Base-by-base conservation (phyloP, 768 basidiomycete genomes). In the Lyophyllum atratum region DNA sequence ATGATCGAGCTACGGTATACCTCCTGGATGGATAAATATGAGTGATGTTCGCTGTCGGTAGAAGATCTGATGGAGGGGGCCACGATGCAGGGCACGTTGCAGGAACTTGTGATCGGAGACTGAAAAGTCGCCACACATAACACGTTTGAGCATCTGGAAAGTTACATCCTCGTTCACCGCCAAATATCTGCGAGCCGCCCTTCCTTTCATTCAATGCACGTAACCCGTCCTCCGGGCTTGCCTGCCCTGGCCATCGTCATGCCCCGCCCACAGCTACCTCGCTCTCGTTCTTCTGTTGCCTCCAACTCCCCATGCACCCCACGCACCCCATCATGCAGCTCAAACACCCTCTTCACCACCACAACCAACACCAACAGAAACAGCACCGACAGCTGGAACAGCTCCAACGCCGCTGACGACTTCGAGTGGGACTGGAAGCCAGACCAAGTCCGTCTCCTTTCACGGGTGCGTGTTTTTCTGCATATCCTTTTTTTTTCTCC, bases 301-400 rank as follows among this genome's bases (percentile, higher is more conserved):
- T 83, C 85, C 77, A 58, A 66, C 74, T 75, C 81, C 0, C 85
- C 85, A 0, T 84, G 78, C 52, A 89, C 91, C 0, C 91, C 87
- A 0, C 75, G 76, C 43, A 80, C 79, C 52, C 80, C 85, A 4
- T 84, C 86, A 28, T 67, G 68, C 60, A 78, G 80, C 50, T 78
- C 83, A 2, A 77, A 85, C 55, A 72, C 85, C 54, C 70, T 87
- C 58, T 80, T 85, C 55, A 68, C 78, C 3, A 64, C 79, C 1
- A 68, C n/a, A n/a, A n/a, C 76, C 21, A 55, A 73, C 21, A n/a
- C 43, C 56, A 79, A 85, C 73, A 75, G 90, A 61, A 87, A 86
- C 70, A 91, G 89, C 70, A 85, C 86, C 1, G 89, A 91, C 70
- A 92, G 90, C 70, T 92, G 90, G 90, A 89, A 87, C 70, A 90